Base-by-base conservation (phyloP, 2,329 filamentous ascomycete species). In the Arthrobotrys sinensis region DNA sequence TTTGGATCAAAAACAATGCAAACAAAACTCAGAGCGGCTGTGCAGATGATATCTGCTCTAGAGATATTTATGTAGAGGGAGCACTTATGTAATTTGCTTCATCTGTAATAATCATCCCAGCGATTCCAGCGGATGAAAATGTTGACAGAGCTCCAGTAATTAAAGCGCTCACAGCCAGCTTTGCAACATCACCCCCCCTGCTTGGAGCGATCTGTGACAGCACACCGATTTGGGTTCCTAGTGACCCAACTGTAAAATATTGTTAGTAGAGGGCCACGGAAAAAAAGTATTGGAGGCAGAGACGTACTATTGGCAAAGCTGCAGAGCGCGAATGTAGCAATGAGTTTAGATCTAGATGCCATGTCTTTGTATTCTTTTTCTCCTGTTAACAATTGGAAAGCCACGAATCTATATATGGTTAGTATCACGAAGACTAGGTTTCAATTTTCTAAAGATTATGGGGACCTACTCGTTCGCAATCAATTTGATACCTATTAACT, bases 401-500 rank as follows among this genome's bases (percentile, higher is more conserved):
- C 81, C 28, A 82, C 81, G 48, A 82, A 82, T 50, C 75, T 78
- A 38, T 8, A 8, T 45, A 52, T 12, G 12, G 32, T 65, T 57
- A 66, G 62, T 28, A 52, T 19, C 21, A 19, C 63, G 55, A 34
- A 55, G 12, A 34, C 34, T 34, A 8, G 7, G n/a, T 12, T 28
- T 28, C 24, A 28, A 4, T 4, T 28, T 28, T 19, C 2, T 21
- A 21, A 5, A 34, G 32, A 2, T 38, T 14, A 38, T 16, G 52
- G 28, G n/a, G 1, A 34, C 75, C 68, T 50, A 78, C 70, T 79
- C 76, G 32, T 79, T 79, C 21, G 91, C 91, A 83, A 97, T 90
- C 82, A 97, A 87, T 86, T 97, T 97, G 82, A 91, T 87, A 68
- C 93, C 93, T 80, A 97, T 96, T 48, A 97, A 88, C 82, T 91